These are phyloP conservation scores for Alternaria atra DNA, from an alignment of 2,329 filamentous ascomycete genomes.

Conservation along the genomic window DNA sequence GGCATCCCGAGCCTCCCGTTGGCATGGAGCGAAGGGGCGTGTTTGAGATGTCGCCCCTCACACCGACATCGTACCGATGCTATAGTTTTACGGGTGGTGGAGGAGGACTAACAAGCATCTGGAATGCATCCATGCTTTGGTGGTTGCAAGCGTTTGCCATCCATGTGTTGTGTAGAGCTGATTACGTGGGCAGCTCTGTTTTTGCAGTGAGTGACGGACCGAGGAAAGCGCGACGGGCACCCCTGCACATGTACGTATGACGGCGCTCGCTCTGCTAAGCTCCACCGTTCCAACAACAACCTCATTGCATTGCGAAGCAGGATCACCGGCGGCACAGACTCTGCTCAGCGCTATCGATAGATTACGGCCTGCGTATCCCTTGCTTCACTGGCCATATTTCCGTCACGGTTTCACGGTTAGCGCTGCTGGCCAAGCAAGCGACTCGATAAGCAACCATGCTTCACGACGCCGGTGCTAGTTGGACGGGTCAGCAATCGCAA, in stretches of 20 bases:
- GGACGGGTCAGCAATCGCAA: constrained; percentile 25
- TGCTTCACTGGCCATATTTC: constrained; percentile 37
- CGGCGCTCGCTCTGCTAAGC: constrained; percentile 12
- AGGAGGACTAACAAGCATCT: constrained; percentile 21
- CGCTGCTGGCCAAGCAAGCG: constrained; percentile 37
- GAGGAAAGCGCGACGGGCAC: constrained; percentile 13
- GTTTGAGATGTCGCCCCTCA: constrained; percentile 25
- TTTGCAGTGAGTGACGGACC: constrained; percentile 5
- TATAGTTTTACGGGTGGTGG: constrained; percentile 8
- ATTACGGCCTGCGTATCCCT: constrained; percentile 29
- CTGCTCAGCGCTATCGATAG: constrained; percentile 25
- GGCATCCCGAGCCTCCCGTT: constrained; percentile 17
- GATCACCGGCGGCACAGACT: constrained; percentile 38
- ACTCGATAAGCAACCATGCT: constrained; percentile 44
- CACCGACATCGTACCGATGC: constrained; percentile 20
- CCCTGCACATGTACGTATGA: constrained; percentile 22
- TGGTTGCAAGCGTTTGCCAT: constrained; percentile 10
- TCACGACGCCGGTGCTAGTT: constrained; percentile 26
- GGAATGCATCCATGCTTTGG: constrained; percentile 10
- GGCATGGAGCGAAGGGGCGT: constrained; percentile 22
- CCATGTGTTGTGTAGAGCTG: constrained; percentile 15
- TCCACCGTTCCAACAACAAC: constrained; percentile 22
- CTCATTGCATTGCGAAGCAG: constrained; percentile 26
- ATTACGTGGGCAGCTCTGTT: constrained; percentile 28
- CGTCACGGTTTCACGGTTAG: constrained; percentile 46